Evolutionary conservation across 805 yeast species (phyloP), one percentile per base, ranked within the genome.

Genomic region (Teunomyces cretensis): DNA sequence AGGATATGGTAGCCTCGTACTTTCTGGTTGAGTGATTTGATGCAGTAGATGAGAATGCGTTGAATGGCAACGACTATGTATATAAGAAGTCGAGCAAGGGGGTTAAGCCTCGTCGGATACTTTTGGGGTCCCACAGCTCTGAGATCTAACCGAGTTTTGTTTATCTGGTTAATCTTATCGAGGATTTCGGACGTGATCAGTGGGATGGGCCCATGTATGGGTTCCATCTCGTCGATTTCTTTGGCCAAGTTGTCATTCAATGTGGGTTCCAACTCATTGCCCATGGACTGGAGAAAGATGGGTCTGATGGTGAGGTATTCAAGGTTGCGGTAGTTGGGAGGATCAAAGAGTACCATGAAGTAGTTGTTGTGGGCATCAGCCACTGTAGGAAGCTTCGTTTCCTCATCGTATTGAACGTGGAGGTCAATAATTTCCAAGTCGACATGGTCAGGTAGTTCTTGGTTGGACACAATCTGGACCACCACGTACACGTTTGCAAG

Each of bases 251-350:
- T 42, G 15, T 60, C 43, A 13, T 33, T 26, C 7, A 39, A 32
- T 1, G 48, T 16, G 6, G 44, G 27, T 11, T 26, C 33, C 26
- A 32, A 28, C 12, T 49, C 55, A 12, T 45, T 48, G 1, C 61
- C 65, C 52, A 74, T 72, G 3, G 77, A 73, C 50, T 83, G 84
- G 8, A 90, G 72, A 3, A 80, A 66, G 3, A 89, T 86, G 0
- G 96, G 95, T n/a, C 74, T 68, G 3, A 83, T 60, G 0, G 97
- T 83, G 51, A 80, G 85, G 60, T 86, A 88, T 52, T 90, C 96
- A 72, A 91, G 74, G 47, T 79, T 76, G 24, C 72, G 73, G 14
- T 85, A 79, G 36, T 78, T 75, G 0, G 97, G 97, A 1, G 94
- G 85, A 19, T 78, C 76, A 58, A 80, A 90, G n/a, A 76, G 54